Base-by-base conservation (phyloP, 352 stramenopile species). In the Phytophthora ohioensis region DNA sequence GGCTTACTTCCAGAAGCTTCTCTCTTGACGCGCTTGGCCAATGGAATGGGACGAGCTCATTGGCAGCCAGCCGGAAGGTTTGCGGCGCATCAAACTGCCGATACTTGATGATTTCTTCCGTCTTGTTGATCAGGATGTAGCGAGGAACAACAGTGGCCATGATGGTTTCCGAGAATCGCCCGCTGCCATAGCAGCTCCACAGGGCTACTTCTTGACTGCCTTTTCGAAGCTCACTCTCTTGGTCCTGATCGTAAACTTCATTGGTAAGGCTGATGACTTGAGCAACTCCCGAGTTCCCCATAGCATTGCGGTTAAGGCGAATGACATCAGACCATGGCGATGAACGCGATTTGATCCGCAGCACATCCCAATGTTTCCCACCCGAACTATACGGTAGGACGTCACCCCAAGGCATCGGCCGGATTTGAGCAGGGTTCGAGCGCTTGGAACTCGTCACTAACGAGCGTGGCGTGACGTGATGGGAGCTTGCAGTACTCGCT, bases 121-220 rank as follows among this genome's bases (percentile, higher is more conserved):
- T 97, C 53, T 90, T 86, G 55, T 97, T 97, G 67, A 97, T 95
- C 59, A 97, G 68, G 52, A 97, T 91, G 58, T 97, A 95, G 7
- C 88, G 85, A 45, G 88, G 90, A 11, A 95, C 88, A 42, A 97
- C 85, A 11, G 90, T 97, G 5, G 88, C 88, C 38, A 97, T 84
- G 34, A 97, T 93, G 4, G 90, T 97, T 49, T 97, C 90, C 11
- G 87, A 91, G 57, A 92, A 97, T 2, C 82, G 82, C 0, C 90
- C 90, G 43, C 76, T 93, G 30, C 90, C 88, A 70, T 94, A 97
- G 41, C 79, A 92, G 36, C 87, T 94, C 90, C 90, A 97, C 15
- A 97, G 61, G 11, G 88, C 90, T 35, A 97, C 73, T 73, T 97
- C 90, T 72, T 93, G 86, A 41, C 78, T 87, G 36, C 85, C 87